Base-by-base conservation (phyloP, 768 basidiomycete species). In the Postia placenta region DNA sequence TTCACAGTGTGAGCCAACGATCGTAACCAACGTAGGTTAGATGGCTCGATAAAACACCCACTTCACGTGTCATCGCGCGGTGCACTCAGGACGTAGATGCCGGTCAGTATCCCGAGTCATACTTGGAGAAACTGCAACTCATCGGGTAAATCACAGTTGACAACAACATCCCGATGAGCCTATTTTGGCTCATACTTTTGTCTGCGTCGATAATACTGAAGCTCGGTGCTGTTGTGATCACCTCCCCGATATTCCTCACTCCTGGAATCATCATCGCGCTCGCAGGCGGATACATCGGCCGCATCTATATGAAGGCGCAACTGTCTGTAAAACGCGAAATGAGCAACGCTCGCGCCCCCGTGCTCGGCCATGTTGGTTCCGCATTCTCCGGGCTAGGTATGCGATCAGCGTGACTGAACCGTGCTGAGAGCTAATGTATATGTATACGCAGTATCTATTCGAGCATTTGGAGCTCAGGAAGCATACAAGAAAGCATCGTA, bases 21-120 rank as follows among this genome's bases (percentile, higher is more conserved):
- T 24, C 2, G 12, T 11, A 43, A 11, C 30, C 37, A 23, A 22
- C 23, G 26, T 48, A n/a, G 17, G 40, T 1, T 24, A 74, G 78
- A 48, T 79, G 74, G 73, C 64, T 79, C 5, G 78, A 80, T 52
- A 72, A 63, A 9, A 76, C 74, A 4, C 78, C 78, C 2, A 68
- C 70, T 0, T 74, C 76, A 4, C 76, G 85, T 5, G 76, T 89
- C 45, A 78, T 86, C 40, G 67, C 81, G 25, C 72, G 85, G 43
- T 80, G 79, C 62, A 86, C 85, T 2, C 79, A 84, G 49, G 85
- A 87, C 59, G 82, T 87, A 22, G 66, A 64, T 24, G 59, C 65
- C 9, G 48, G 66, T 66, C 46, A 25, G 61, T 42, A n/a, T 3
- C 25, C 23, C 25, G n/a, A 22, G 3, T 27, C 1, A 7, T 42